A percentile compares a stretch with the other conserved stretches of the same genome.
These are phyloP conservation scores for Paracoccidioides brasiliensis DNA, from an alignment of 2,329 filamentous ascomycete genomes.

Conservation along the genomic window DNA sequence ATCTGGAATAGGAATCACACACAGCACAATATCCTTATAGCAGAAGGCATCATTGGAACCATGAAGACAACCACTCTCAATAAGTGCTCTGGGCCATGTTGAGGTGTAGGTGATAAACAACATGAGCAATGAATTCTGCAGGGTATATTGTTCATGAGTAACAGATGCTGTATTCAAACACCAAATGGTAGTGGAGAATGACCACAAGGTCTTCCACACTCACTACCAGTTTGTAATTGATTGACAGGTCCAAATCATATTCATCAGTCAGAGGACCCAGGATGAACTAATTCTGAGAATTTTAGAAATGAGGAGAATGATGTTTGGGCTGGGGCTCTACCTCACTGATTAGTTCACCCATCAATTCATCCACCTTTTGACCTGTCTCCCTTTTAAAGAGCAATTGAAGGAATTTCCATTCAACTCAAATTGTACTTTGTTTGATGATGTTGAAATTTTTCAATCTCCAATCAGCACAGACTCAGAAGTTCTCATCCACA, in stretches of 20 bases:
- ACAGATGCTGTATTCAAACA: neutral
- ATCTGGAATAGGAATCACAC: constrained; percentile 1
- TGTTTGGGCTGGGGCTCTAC: neutral
- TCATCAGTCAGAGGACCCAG: neutral
- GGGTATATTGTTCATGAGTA: constrained; percentile 1
- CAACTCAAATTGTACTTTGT: constrained; percentile 1
- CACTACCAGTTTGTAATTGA: neutral
- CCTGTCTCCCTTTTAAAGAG: constrained; percentile 3
- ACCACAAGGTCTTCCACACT: neutral
- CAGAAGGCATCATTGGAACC: constrained; percentile 1
- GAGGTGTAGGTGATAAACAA: constrained; percentile 3
- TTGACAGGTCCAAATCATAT: neutral
- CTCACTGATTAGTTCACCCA: constrained; percentile 3
- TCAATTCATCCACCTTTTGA: constrained; percentile 4
- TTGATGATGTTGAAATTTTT: neutral
- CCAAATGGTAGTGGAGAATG: neutral
- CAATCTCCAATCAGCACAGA: neutral
- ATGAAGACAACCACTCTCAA: constrained; percentile 1
- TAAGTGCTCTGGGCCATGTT: neutral
- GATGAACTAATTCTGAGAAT: neutral
- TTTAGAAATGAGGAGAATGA: neutral
- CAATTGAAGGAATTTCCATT: constrained; percentile 4
- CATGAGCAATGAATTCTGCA: constrained; percentile 2
- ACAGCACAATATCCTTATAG: constrained; percentile 3
- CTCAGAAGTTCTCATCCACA: constrained; percentile 1